These are phyloP conservation scores for Penicillium hesseltinei DNA, from an alignment of 2,329 filamentous ascomycete species.

Conservation along the genomic window DNA sequence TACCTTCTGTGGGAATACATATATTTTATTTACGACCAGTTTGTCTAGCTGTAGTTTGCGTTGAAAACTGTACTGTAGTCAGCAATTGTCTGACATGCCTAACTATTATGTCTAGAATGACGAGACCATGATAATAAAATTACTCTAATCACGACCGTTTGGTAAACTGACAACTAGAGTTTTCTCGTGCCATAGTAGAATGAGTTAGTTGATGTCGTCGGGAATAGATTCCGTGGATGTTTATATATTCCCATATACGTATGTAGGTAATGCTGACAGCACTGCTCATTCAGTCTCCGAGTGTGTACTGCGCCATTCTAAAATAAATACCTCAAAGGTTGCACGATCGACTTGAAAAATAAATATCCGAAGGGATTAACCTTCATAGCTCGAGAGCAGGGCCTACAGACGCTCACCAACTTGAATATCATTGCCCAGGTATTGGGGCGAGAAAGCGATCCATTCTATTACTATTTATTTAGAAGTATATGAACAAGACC, in stretches of 20 bases:
- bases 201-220: not conserved
- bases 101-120: not conserved
- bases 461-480: not conserved
- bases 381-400: not conserved
- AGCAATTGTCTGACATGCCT: not conserved
- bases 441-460: too few species aligned
- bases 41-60: too few species aligned
- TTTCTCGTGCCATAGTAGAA: not conserved
- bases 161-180: not conserved
- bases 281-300: not conserved
- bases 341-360: not conserved
- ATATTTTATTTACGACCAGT: not conserved
- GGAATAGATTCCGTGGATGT: not conserved
- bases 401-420: not conserved
- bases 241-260: not conserved
- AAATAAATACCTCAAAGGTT: too few species aligned
- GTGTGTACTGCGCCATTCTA: too few species aligned
- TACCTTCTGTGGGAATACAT: not conserved
- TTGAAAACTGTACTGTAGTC: not conserved
- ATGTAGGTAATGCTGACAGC: not conserved
- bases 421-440: too few species aligned
- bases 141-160: not conserved
- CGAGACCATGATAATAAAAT: slow-evolving; percentile 1
- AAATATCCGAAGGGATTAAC: too few species aligned
- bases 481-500: not conserved